Evolutionary conservation across 352 stramenopile genomes (phyloP).

Genomic region (Phytophthora niederhauseri): DNA sequence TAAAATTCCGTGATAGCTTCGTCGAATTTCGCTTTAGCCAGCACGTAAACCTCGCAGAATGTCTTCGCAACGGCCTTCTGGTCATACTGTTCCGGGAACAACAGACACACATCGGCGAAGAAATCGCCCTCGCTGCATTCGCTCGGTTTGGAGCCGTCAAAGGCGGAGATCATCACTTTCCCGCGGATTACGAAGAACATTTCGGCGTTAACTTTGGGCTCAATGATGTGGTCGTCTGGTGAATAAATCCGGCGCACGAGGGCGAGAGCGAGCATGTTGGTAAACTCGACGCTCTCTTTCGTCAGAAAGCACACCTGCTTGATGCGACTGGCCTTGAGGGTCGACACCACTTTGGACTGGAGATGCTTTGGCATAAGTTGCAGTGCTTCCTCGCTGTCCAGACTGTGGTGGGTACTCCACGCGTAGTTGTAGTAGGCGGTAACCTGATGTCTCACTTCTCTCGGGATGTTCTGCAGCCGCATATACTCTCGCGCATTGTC

Average conservation of each 20-base stretch:
- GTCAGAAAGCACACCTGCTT: slow-evolving; percentile 73
- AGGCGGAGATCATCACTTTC: slow-evolving; percentile 49
- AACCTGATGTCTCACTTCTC: slow-evolving; percentile 51
- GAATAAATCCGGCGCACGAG: slow-evolving; percentile 62
- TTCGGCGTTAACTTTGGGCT: slow-evolving; percentile 71
- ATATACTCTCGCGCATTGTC: slow-evolving; percentile 79
- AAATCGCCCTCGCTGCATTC: slow-evolving; percentile 63
- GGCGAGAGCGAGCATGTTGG: slow-evolving; percentile 60
- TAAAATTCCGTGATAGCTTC: slow-evolving; percentile 63
- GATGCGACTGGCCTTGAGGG: slow-evolving; percentile 64
- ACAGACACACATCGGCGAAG: slow-evolving; percentile 63
- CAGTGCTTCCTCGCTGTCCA: slow-evolving; percentile 64
- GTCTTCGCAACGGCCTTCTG: slow-evolving; percentile 75
- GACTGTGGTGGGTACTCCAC: slow-evolving; percentile 62
- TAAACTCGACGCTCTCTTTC: slow-evolving; percentile 74
- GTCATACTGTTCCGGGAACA: slow-evolving; percentile 59
- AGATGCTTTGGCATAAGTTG: slow-evolving; percentile 60
- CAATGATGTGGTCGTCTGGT: slow-evolving; percentile 62
- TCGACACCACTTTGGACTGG: slow-evolving; percentile 63
- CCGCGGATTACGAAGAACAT: slow-evolving; percentile 79
- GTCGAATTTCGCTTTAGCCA: slow-evolving; percentile 71
- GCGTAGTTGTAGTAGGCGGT: slow-evolving; percentile 70
- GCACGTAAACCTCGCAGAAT: slow-evolving; percentile 80
- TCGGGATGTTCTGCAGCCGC: slow-evolving; percentile 67
- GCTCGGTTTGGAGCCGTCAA: slow-evolving; percentile 49